Base-by-base conservation (phyloP, 139 green algal species). In the Mychonastes homosphaera region DNA sequence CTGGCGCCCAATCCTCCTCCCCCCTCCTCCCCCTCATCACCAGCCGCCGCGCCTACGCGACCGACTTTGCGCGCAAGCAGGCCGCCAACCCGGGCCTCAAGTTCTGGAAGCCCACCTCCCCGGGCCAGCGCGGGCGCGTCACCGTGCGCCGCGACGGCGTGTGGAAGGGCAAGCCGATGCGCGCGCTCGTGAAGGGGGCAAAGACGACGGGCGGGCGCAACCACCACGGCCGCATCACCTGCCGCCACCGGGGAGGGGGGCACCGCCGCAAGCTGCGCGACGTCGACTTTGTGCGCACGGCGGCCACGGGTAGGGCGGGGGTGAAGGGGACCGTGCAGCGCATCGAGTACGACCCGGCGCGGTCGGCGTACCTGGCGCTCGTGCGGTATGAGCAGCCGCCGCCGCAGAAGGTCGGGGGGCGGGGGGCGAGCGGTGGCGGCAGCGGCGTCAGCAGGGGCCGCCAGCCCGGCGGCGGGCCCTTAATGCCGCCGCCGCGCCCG, bases 341-440 rank as follows among this genome's bases (percentile, higher is more conserved):
- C 0, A 64, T 98, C 6, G 91, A 98, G 64, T 87, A 90, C 55
- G 91, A 98, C 67, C 91, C 91, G n/a, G 92, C 92, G 65, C 71
- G 91, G 27, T 81, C 67, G 26, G 86, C 80, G 8, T 84, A 79
- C 59, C 90, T 98, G 28, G 91, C 85, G 19, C 78, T 96, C 10
- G 53, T 94, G 13, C 67, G 83, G 39, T 84, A 92, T 55, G 55
- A n/a, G 28, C 47, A 36, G 23, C 27, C 50, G 16, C 26, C 30
- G 50, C 4, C 15, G 50, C 50, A 55, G 56, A 43, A 63, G 43
- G 43, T 32, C 10, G 16, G 47, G 47, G 16, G 26, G 26, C 24
- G 47, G 24, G 16, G 47, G 47, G 13, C 6, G 26, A 7, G 6
- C 26, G 23, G 47, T 8, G 8, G 47, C 24, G 24, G 24, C 9